Percentiles rank a stretch among this genome's conserved stretches.
Conservation (phyloP, 495 filamentous ascomycete genomes). For the Xylaria acuta region DNA sequence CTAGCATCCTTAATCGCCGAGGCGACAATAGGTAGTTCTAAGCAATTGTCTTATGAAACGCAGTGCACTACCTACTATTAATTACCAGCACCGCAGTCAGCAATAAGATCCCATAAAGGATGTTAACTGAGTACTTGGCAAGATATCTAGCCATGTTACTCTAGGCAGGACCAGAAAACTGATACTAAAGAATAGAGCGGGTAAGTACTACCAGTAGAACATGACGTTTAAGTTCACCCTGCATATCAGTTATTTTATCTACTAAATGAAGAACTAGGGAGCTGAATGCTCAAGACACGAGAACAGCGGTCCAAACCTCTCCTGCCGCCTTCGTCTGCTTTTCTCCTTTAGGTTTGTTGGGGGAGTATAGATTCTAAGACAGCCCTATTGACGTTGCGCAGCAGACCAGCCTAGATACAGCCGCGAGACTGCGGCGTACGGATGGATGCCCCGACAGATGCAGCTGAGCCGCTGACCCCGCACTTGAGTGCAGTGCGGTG, state of each 20-base stretch:
- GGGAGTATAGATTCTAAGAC: not conserved
- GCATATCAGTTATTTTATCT: not conserved
- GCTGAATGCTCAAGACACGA: not conserved
- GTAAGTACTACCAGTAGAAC: not conserved
- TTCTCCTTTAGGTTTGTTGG: not conserved
- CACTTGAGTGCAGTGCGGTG: not conserved
- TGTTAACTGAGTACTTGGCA: not conserved
- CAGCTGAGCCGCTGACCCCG: conserved; percentile 8
- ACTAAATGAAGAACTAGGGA: not conserved
- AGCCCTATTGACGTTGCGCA: not conserved
- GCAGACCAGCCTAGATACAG: not conserved
- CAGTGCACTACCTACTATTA: no score
- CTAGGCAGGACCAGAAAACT: not conserved
- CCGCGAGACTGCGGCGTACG: not conserved
- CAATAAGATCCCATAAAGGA: not conserved
- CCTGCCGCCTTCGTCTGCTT: not conserved
- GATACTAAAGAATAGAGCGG: not conserved
- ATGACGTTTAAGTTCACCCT: no score
- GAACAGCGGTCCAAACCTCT: not conserved
- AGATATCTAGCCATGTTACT: not conserved
- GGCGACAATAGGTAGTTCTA: no score
- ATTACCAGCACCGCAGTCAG: not conserved
- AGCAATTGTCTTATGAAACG: no score
- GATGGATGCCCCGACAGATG: not conserved
- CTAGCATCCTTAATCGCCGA: no score